Percentiles rank a stretch among this genome's conserved stretches.
These are phyloP conservation scores for Chrysanthemum seticuspe DNA, from an alignment of 129 eudicot genomes.

Conservation along the genomic window DNA sequence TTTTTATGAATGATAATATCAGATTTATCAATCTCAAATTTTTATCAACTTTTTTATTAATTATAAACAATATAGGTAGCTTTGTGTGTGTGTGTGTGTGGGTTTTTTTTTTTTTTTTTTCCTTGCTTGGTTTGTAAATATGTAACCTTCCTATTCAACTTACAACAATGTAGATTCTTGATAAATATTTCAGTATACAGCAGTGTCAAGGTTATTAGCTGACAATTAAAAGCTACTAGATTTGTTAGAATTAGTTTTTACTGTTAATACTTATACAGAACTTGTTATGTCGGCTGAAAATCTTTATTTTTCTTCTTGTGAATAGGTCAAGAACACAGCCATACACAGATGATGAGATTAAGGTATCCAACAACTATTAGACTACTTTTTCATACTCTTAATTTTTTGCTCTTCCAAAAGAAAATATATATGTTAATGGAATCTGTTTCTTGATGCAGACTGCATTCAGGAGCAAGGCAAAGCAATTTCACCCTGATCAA, in stretches of 20 bases:
- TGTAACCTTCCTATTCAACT: background rate
- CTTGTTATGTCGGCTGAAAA: background rate
- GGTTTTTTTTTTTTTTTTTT: too few relatives aligned
- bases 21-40: too few relatives aligned
- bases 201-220: too few relatives aligned
- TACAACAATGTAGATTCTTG: background rate
- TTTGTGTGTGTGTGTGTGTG: too few relatives aligned
- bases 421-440: background rate
- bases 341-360: conserved; percentile 86
- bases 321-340: conserved; percentile 68
- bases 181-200: too few relatives aligned
- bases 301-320: conserved; percentile 9
- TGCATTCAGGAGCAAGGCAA: conserved; percentile 41
- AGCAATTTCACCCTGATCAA: conserved; percentile 44
- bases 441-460: background rate
- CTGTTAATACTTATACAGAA: too few relatives aligned
- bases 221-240: too few relatives aligned
- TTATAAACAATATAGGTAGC: too few relatives aligned
- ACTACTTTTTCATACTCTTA: background rate
- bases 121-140: too few relatives aligned
- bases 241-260: too few relatives aligned
- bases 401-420: background rate
- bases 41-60: too few relatives aligned
- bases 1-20: too few relatives aligned
- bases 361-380: conserved; percentile 46